A percentile compares a stretch with the other conserved stretches of the same genome.
phyloP scores from a whole-genome alignment of 2,329 filamentous ascomycete genomes.

The Gaeumannomyces sp. region DNA sequence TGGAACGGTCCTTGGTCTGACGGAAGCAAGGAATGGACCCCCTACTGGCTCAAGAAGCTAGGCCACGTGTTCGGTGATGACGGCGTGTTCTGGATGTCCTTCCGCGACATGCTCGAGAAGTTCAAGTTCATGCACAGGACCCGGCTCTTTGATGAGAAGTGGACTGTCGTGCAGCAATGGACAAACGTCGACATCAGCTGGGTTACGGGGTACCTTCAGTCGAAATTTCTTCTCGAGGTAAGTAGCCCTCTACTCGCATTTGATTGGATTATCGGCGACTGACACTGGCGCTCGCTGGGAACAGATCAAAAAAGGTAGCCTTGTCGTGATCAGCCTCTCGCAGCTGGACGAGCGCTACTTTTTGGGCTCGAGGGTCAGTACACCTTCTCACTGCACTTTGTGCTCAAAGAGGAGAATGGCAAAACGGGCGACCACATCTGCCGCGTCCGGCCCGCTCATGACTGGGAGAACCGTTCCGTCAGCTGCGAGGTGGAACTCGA shows the following conservation, averaged over 20 bases:
- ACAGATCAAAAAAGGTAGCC: conserved; percentile 30
- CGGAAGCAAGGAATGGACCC: conserved; percentile 67
- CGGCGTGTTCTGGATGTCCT: conserved; percentile 46
- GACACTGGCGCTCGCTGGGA: not conserved
- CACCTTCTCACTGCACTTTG: conserved; percentile 34
- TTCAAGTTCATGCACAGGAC: conserved; percentile 40
- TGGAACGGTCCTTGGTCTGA: conserved; percentile 71
- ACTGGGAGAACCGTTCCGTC: conserved; percentile 53
- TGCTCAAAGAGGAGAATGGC: conserved; percentile 29
- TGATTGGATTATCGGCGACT: not conserved
- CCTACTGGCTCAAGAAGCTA: conserved; percentile 63
- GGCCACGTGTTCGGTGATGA: conserved; percentile 63
- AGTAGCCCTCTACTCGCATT: not conserved
- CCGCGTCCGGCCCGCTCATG: conserved; percentile 26
- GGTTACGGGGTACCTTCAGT: conserved; percentile 38
- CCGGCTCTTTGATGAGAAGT: conserved; percentile 38
- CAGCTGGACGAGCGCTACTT: conserved; percentile 43
- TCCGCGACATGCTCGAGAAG: conserved; percentile 36
- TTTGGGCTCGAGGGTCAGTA: conserved; percentile 38
- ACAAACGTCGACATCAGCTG: conserved; percentile 35
- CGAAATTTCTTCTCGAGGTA: conserved; percentile 35
- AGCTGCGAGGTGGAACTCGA: conserved; percentile 68
- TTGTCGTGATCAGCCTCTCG: conserved; percentile 36
- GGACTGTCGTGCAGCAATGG: conserved; percentile 41
- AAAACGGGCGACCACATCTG: conserved; percentile 25